A percentile compares a stretch with the other conserved stretches of the same genome.
Evolutionary conservation across 257 asterid genomes (phyloP).

Genomic region (Agastache rugosa): DNA sequence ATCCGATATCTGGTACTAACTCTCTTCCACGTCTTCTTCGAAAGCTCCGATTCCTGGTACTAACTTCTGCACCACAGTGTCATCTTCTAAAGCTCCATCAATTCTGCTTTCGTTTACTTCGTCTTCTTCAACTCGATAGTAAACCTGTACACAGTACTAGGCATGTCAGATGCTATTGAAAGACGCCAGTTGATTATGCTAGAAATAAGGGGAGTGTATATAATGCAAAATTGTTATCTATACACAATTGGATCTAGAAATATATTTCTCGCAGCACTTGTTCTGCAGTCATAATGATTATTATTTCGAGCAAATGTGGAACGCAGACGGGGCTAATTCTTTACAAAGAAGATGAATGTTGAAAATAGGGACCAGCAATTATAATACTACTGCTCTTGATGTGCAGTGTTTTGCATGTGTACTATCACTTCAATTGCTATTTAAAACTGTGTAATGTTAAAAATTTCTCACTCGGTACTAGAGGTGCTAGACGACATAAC

Average conservation of each 20-base stretch:
- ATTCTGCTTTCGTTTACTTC: constrained; percentile 33
- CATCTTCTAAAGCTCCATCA: constrained; percentile 11
- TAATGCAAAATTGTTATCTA: background rate
- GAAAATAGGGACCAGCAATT: background rate
- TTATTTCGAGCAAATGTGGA: background rate
- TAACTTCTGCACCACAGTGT: constrained; percentile 13
- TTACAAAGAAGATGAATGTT: background rate
- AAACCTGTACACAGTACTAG: constrained; percentile 55
- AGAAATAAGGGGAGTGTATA: background rate
- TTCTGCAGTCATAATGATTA: background rate
- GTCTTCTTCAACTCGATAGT: constrained; percentile 77
- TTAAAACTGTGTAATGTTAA: background rate
- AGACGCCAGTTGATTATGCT: background rate
- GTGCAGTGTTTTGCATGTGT: background rate
- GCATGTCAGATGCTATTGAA: constrained; percentile 5
- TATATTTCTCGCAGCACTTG: background rate
- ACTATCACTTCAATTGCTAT: background rate
- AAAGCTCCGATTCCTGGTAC: constrained; percentile 15
- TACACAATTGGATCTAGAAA: background rate
- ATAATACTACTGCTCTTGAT: background rate
- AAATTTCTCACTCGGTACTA: constrained; percentile 8
- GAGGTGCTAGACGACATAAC: background rate
- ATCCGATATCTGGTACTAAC: background rate
- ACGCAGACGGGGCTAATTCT: background rate
- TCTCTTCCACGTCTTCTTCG: background rate